Conservation (phyloP, 2,329 filamentous ascomycete genomes). For the Neonectria magnoliae region DNA sequence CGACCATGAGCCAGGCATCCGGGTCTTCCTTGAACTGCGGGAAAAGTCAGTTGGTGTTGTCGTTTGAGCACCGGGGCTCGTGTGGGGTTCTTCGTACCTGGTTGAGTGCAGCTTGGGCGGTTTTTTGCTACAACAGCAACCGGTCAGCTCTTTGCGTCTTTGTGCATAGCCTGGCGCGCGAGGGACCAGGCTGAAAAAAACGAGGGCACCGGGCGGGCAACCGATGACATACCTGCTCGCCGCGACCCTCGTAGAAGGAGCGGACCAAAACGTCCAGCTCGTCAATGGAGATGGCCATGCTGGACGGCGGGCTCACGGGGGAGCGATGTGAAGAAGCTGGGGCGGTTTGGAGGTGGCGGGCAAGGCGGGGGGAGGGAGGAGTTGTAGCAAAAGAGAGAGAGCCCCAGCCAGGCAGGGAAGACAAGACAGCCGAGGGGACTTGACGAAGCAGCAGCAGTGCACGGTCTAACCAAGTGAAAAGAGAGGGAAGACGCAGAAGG, state of each 20-base stretch:
- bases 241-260: conserved; percentile 96
- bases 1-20: conserved; percentile 96
- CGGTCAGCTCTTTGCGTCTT: conserved; percentile 31
- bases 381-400: conserved; percentile 40
- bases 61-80: not conserved
- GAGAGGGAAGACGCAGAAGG: conserved; percentile 5
- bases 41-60: conserved; percentile 30
- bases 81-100: conserved; percentile 69
- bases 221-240: conserved; percentile 76
- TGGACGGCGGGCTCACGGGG: conserved; percentile 42
- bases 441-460: conserved; percentile 39
- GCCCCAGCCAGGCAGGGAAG: conserved; percentile 37
- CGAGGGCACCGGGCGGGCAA: conserved; percentile 12
- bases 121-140: conserved; percentile 80
- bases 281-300: conserved; percentile 79
- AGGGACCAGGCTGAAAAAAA: conserved; percentile 27
- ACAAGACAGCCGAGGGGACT: conserved; percentile 28
- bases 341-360: conserved; percentile 39
- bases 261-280: conserved; percentile 97
- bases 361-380: conserved; percentile 44
- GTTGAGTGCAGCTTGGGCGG: conserved; percentile 91
- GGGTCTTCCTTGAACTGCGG: conserved; percentile 97
- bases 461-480: conserved; percentile 16
- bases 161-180: conserved; percentile 27
- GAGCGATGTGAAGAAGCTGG: conserved; percentile 43